phyloP scores from a whole-genome alignment of 2,329 filamentous ascomycete genomes.

The Pochonia chlamydosporia region DNA sequence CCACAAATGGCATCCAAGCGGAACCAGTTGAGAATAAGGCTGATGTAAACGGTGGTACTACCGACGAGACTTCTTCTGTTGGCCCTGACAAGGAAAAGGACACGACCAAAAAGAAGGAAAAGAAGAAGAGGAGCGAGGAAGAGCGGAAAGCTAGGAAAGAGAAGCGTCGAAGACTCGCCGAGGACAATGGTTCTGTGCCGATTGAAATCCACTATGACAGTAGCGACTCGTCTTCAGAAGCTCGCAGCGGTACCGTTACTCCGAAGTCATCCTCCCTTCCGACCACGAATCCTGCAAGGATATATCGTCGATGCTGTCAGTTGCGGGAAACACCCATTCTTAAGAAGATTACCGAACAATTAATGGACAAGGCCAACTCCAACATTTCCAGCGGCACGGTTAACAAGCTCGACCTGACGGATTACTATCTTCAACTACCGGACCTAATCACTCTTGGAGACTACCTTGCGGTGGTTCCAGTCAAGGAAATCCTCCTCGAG shows the following conservation, averaged over 20 bases:
- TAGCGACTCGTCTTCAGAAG: slow-evolving; percentile 49
- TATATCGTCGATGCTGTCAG: slow-evolving; percentile 93
- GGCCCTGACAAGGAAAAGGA: slow-evolving; percentile 33
- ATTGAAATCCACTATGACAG: slow-evolving; percentile 74
- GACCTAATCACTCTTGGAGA: slow-evolving; percentile 87
- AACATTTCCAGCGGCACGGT: slow-evolving; percentile 68
- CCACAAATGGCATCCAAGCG: neutral
- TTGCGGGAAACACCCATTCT: slow-evolving; percentile 87
- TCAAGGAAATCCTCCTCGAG: slow-evolving; percentile 79
- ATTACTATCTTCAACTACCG: slow-evolving; percentile 74
- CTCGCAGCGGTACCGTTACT: slow-evolving; percentile 11
- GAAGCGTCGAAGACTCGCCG: slow-evolving; percentile 75
- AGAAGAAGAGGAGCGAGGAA: slow-evolving; percentile 91
- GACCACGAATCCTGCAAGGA: slow-evolving; percentile 84
- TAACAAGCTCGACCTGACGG: slow-evolving; percentile 74
- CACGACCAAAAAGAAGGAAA: slow-evolving; percentile 74
- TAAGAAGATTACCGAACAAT: slow-evolving; percentile 86
- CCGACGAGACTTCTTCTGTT: slow-evolving; percentile 10
- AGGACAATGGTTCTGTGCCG: slow-evolving; percentile 81
- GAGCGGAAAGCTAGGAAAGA: slow-evolving; percentile 90
- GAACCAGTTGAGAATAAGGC: slow-evolving; percentile 12
- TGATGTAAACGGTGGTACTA: slow-evolving; percentile 19
- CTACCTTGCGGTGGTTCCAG: slow-evolving; percentile 87
- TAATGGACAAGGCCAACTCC: slow-evolving; percentile 64
- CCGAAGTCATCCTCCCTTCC: slow-evolving; percentile 42